Evolutionary conservation across 2,329 filamentous ascomycete genomes (phyloP).

Genomic region (Monosporascus sp.): DNA sequence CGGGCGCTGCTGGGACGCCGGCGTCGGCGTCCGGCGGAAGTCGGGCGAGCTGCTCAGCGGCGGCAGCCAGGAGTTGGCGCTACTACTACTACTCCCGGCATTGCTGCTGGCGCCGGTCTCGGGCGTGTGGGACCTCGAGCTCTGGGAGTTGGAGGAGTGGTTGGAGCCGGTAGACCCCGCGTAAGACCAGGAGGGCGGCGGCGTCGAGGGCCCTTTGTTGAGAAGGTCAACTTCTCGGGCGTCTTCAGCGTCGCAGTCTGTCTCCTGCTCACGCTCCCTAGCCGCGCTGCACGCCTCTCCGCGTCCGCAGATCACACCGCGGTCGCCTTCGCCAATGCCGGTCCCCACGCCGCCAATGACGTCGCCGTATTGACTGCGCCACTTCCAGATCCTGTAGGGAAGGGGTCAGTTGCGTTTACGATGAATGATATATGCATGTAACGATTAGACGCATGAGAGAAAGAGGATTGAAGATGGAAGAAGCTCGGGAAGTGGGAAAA

Average conservation of each 20-base stretch:
- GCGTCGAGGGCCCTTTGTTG: constrained; percentile 13
- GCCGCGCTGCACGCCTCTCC: constrained; percentile 70
- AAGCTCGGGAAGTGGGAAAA: not conserved
- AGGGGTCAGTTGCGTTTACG: constrained; percentile 1
- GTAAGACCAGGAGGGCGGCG: constrained; percentile 7
- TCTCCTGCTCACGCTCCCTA: constrained; percentile 73
- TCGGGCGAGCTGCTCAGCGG: constrained; percentile 7
- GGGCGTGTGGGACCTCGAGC: constrained; percentile 2
- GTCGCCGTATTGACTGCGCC: constrained; percentile 80
- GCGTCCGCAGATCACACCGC: constrained; percentile 84
- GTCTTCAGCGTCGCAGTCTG: constrained; percentile 79
- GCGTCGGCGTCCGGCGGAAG: constrained; percentile 30
- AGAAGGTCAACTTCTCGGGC: constrained; percentile 39
- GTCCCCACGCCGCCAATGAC: constrained; percentile 76
- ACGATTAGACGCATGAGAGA: not conserved
- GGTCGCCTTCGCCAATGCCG: constrained; percentile 81
- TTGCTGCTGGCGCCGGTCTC: constrained; percentile 2
- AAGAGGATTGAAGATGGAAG: constrained; percentile 1
- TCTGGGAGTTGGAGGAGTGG: constrained; percentile 7
- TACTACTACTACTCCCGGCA: constrained; percentile 10
- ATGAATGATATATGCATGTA: not conserved
- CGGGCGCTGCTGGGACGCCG: constrained; percentile 50
- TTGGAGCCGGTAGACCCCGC: constrained; percentile 9
- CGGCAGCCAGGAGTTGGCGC: constrained; percentile 11
- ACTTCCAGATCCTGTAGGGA: constrained; percentile 67